These are phyloP conservation scores for Aurantiochytrium sp. DNA, from an alignment of 108 stramenopile species.

Conservation along the genomic window DNA sequence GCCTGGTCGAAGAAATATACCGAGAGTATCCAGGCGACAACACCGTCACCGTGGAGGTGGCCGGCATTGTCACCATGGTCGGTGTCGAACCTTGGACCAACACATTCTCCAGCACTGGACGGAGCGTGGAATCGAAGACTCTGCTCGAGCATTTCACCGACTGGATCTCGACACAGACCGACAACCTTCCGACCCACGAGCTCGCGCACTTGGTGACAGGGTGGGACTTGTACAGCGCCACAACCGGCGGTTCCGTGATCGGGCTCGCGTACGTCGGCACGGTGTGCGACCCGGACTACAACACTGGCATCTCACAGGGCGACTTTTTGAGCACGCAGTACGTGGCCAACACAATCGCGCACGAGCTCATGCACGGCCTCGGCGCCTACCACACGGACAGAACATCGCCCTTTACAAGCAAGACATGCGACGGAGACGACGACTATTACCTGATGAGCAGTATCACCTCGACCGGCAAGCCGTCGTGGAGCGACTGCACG, in stretches of 20 bases:
- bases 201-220: background rate
- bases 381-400: background rate
- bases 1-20: slow-evolving; percentile 6
- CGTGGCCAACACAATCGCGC: background rate
- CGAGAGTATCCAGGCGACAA: background rate
- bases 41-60: background rate
- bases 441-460: background rate
- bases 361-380: slow-evolving; percentile 19
- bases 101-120: background rate
- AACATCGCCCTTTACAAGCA: background rate
- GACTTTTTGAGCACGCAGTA: background rate
- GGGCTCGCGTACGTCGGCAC: background rate
- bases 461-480: background rate
- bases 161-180: background rate
- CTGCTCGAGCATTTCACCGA: background rate
- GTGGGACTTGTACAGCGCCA: background rate
- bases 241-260: background rate
- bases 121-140: background rate
- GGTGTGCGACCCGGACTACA: background rate
- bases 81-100: background rate
- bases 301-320: background rate
- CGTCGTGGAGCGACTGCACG: background rate
- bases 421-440: background rate
- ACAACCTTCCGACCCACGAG: background rate
- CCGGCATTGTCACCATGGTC: background rate